Percentiles rank a stretch among this genome's conserved stretches.
Evolutionary conservation across 129 eudicot species (phyloP).

Genomic region (Helianthus annuus): DNA sequence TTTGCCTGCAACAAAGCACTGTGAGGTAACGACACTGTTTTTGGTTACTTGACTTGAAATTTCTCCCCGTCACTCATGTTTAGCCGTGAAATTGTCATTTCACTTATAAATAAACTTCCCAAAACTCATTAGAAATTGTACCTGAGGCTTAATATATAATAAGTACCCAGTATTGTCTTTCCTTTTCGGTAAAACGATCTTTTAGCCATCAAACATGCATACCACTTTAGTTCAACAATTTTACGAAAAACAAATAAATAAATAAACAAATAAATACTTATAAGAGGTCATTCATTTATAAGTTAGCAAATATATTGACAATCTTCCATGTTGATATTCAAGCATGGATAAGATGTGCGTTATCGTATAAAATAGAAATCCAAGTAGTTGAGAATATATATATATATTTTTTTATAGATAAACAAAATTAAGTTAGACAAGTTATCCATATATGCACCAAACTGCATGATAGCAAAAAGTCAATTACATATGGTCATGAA

Average conservation of each 20-base stretch:
- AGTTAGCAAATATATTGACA: neutral
- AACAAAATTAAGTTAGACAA: slow-evolving; percentile 20
- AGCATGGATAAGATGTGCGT: neutral
- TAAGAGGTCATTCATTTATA: neutral
- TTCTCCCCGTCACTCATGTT: too few species aligned
- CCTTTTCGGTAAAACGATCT: neutral
- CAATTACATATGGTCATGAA: slow-evolving; percentile 1
- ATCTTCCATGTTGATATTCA: neutral
- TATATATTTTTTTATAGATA: slow-evolving; percentile 4
- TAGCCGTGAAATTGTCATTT: too few species aligned
- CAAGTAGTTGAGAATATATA: slow-evolving; percentile 29
- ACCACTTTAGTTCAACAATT: neutral
- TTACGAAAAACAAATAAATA: neutral
- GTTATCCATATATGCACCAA: slow-evolving; percentile 26
- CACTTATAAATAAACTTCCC: too few species aligned
- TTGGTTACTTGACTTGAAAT: too few species aligned
- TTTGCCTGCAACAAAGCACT: too few species aligned
- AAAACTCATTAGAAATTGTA: too few species aligned
- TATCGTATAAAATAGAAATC: slow-evolving; percentile 7
- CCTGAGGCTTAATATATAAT: neutral
- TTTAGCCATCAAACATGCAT: neutral
- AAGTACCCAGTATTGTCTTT: neutral
- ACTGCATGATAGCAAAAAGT: slow-evolving; percentile 12
- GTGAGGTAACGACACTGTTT: too few species aligned
- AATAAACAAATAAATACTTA: neutral